phyloP scores from a whole-genome alignment of 177 flowering plant species.

The Vitis hybrid region DNA sequence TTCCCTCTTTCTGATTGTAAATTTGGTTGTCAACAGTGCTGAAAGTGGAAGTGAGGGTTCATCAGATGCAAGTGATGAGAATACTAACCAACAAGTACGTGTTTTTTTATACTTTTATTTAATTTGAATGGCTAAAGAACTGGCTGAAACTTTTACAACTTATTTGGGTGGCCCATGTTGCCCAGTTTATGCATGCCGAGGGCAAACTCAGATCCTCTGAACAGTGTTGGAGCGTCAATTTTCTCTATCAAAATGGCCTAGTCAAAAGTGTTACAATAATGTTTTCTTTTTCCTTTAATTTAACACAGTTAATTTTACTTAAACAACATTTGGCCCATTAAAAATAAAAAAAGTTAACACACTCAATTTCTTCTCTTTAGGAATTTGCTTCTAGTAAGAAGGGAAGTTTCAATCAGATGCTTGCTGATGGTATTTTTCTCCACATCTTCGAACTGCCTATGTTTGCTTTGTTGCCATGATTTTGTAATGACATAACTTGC shows the following conservation, averaged over 20 bases:
- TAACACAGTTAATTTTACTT: background rate
- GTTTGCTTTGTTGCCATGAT: background rate
- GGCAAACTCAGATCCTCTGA: background rate
- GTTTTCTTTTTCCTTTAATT: background rate
- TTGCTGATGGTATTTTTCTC: conserved; percentile 65
- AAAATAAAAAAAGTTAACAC: background rate
- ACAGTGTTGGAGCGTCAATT: background rate
- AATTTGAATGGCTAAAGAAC: background rate
- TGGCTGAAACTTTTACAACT: background rate
- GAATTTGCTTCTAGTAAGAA: conserved; percentile 53
- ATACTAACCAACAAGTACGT: conserved; percentile 53
- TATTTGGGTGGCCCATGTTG: background rate
- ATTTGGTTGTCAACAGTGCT: conserved; percentile 43
- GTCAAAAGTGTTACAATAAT: background rate
- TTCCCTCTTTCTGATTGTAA: conserved; percentile 2
- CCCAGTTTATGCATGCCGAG: background rate
- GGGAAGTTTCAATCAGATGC: conserved; percentile 83
- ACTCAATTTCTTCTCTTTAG: conserved; percentile 27
- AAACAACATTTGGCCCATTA: no score
- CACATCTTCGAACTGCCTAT: conserved; percentile 2
- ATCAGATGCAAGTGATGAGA: conserved; percentile 73
- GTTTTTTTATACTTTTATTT: background rate
- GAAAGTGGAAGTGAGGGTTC: conserved; percentile 83
- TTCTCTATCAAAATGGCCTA: background rate
- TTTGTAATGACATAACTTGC: conserved; percentile 8